phyloP scores from a whole-genome alignment of 208 protist genomes.

The Crithidia acanthocephali region DNA sequence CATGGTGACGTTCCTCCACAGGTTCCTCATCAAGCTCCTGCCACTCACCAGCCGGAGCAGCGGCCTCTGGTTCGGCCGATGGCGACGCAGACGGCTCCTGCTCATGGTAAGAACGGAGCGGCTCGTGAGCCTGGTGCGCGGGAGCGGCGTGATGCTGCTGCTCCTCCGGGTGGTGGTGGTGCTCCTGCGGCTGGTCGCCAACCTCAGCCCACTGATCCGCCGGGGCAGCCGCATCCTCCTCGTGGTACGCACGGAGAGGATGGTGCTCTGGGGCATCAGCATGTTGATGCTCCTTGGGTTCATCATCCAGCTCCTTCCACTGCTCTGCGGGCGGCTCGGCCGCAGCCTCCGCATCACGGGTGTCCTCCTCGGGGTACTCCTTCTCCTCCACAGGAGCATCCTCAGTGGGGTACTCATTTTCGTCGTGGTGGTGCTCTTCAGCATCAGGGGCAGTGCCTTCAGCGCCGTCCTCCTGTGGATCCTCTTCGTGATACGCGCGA shows the following conservation, averaged over 20 bases:
- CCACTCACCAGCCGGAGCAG: neutral
- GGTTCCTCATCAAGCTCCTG: constrained; percentile 14
- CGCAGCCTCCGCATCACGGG: neutral
- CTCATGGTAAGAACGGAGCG: too few species aligned
- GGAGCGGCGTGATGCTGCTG: too few species aligned
- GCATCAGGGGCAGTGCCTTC: neutral
- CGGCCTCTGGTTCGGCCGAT: too few species aligned
- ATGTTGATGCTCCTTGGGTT: neutral
- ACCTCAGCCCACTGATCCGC: neutral
- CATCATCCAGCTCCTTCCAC: neutral
- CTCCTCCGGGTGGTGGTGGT: neutral
- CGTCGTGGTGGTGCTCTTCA: neutral
- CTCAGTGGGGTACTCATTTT: constrained; percentile 3
- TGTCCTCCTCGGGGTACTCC: neutral
- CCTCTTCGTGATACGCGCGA: neutral
- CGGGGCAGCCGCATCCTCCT: neutral
- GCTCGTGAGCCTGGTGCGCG: too few species aligned
- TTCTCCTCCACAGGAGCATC: neutral
- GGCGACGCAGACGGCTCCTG: too few species aligned
- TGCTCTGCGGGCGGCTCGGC: neutral
- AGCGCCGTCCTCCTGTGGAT: neutral
- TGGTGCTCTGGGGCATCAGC: too few species aligned
- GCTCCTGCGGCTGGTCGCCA: neutral
- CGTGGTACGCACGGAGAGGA: neutral
- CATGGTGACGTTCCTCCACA: constrained; percentile 23